These are phyloP conservation scores for Sicyos baderoa DNA, from an alignment of 306 rosid species.

Conservation along the genomic window DNA sequence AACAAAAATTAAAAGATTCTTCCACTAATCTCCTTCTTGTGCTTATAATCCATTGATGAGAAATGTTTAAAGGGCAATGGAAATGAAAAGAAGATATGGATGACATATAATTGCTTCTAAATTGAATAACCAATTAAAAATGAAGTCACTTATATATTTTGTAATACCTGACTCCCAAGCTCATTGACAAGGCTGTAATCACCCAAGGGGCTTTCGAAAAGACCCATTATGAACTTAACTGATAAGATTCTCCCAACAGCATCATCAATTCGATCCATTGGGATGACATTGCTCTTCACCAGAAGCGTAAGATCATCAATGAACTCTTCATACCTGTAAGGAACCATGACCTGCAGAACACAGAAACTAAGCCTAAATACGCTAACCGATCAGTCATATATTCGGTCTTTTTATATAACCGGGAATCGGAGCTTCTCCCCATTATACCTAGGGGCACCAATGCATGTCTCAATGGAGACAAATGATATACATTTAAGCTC, in stretches of 20 bases:
- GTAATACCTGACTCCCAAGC: slow-evolving; percentile 80
- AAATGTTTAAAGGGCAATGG: neutral
- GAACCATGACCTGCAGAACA: slow-evolving; percentile 73
- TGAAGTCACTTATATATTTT: neutral
- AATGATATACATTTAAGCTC: no score
- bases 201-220: slow-evolving; percentile 79
- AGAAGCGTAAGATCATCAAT: slow-evolving; percentile 56
- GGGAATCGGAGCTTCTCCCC: no score
- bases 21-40: no score
- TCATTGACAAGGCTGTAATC: slow-evolving; percentile 78
- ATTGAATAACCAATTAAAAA: neutral
- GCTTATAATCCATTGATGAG: neutral
- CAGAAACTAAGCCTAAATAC: slow-evolving; percentile 20
- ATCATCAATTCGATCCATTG: slow-evolving; percentile 84
- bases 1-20: no score
- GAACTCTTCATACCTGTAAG: slow-evolving; percentile 55
- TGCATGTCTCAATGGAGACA: no score
- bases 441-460: no score
- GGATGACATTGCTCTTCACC: slow-evolving; percentile 61
- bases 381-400: no score
- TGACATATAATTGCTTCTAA: neutral
- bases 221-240: slow-evolving; percentile 86
- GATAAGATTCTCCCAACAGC: slow-evolving; percentile 77
- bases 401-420: no score
- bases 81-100: neutral